Percentiles rank a stretch among this genome's conserved stretches.
These are phyloP conservation scores for Melampsora americana DNA, from an alignment of 1,284 basidiomycete genomes.

Conservation along the genomic window DNA sequence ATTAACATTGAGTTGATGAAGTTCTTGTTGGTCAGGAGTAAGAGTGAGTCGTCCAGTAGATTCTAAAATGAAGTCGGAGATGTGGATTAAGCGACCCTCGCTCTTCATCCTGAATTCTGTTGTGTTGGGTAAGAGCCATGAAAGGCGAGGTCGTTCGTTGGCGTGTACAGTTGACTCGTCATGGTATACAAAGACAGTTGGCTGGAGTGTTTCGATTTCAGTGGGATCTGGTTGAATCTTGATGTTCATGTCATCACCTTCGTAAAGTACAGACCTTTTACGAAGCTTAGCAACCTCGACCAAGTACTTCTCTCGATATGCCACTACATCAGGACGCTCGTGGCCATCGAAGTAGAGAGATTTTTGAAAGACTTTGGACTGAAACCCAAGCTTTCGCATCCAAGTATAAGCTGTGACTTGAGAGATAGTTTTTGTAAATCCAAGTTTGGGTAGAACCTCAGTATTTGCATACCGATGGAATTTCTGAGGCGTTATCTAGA, in stretches of 20 bases:
- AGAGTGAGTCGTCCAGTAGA: conserved; percentile 5
- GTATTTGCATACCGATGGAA: conserved; percentile 5
- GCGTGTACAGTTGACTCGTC: conserved; percentile 28
- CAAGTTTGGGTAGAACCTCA: conserved; percentile 13
- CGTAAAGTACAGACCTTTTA: conserved; percentile 6
- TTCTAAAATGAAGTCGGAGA: conserved; percentile 16
- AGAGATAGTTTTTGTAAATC: background rate
- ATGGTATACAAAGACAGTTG: conserved; percentile 17
- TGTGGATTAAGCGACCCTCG: conserved; percentile 14
- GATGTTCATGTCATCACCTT: background rate
- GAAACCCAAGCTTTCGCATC: conserved; percentile 18
- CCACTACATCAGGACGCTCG: conserved; percentile 8
- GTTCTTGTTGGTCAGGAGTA: background rate
- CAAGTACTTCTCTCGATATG: conserved; percentile 14
- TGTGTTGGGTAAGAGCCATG: conserved; percentile 13
- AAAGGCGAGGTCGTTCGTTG: conserved; percentile 5
- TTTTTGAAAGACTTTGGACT: conserved; percentile 1
- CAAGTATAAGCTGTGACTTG: conserved; percentile 9
- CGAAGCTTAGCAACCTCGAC: background rate
- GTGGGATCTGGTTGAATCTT: background rate
- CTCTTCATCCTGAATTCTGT: conserved; percentile 15
- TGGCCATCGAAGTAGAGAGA: conserved; percentile 27
- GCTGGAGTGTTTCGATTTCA: background rate
- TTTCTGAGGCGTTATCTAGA: conserved; percentile 10
- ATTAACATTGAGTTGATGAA: background rate